Percentiles rank a stretch among this genome's conserved stretches.
Conservation (phyloP, 805 yeast genomes). For the Cyberlindnera americana region DNA sequence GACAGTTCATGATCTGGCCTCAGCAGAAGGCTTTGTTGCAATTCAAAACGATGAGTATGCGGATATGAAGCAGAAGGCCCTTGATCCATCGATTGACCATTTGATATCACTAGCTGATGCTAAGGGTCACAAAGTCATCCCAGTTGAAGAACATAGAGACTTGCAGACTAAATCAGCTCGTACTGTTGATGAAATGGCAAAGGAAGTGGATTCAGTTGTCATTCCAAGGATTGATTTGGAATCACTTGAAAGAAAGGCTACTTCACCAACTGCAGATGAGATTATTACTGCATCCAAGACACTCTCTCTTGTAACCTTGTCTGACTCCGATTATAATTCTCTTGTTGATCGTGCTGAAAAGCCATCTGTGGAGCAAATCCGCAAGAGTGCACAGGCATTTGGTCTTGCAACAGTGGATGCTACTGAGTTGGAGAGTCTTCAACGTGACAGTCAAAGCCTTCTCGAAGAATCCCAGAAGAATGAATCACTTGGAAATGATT, state of each 20-base stretch:
- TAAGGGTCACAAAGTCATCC: slow-evolving; percentile 20
- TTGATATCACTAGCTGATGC: slow-evolving; percentile 15
- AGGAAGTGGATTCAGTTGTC: slow-evolving; percentile 9
- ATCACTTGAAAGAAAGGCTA: slow-evolving; percentile 16
- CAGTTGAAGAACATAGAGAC: slow-evolving; percentile 16
- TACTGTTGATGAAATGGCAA: slow-evolving; percentile 20
- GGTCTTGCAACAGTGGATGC: slow-evolving; percentile 19
- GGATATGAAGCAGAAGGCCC: slow-evolving; percentile 20
- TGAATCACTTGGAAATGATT: slow-evolving; percentile 2
- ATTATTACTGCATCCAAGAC: slow-evolving; percentile 1
- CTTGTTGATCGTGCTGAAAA: slow-evolving; percentile 19
- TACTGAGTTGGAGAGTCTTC: slow-evolving; percentile 7
- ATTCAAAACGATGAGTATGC: slow-evolving; percentile 13
- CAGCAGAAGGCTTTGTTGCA: slow-evolving; percentile 15
- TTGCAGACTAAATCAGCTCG: slow-evolving; percentile 15
- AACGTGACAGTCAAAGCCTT: slow-evolving; percentile 2
- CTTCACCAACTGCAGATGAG: slow-evolving; percentile 20
- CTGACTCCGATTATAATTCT: slow-evolving; percentile 9
- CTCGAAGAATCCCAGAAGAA: slow-evolving; percentile 5
- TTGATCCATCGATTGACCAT: slow-evolving; percentile 22
- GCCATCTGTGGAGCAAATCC: slow-evolving; percentile 28
- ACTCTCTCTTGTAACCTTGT: slow-evolving; percentile 9
- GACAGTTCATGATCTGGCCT: slow-evolving; percentile 22
- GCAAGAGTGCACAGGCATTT: slow-evolving; percentile 14
- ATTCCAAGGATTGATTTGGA: slow-evolving; percentile 9